Conservation (phyloP, 805 yeast species). For the Saccharomycopsis babjevae region DNA sequence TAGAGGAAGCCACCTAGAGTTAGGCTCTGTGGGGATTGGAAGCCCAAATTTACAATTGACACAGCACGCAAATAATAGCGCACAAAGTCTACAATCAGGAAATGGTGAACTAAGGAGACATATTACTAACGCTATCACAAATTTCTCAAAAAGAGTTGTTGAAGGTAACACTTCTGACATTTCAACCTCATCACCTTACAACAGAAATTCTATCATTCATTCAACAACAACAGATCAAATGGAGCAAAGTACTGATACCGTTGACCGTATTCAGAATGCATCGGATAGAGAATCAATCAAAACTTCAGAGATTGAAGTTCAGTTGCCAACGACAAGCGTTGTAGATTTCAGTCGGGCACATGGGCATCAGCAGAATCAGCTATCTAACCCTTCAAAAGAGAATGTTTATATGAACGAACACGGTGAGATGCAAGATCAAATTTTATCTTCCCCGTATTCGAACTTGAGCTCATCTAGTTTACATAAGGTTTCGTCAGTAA, state of each 20-base stretch:
- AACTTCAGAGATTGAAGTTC: not conserved
- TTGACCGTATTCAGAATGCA: not conserved
- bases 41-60: not conserved
- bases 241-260: not conserved
- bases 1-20: slow-evolving; percentile 2
- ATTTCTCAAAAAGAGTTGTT: slow-evolving; percentile 15
- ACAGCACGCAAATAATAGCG: slow-evolving; percentile 2
- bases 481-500: not conserved
- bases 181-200: slow-evolving; percentile 1
- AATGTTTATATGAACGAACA: not conserved
- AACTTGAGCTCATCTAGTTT: not conserved
- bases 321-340: not conserved
- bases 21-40: not conserved
- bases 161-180: slow-evolving; percentile 15
- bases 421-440: not conserved
- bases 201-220: slow-evolving; percentile 1
- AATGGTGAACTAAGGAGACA: slow-evolving; percentile 10
- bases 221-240: slow-evolving; percentile 13
- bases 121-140: slow-evolving; percentile 13
- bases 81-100: slow-evolving; percentile 8
- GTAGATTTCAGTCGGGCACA: not conserved
- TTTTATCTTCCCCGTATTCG: not conserved
- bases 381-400: not conserved
- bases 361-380: not conserved
- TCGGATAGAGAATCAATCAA: not conserved